Conservation (phyloP, 495 filamentous ascomycete genomes). For the Hyaloscypha bicolor region DNA sequence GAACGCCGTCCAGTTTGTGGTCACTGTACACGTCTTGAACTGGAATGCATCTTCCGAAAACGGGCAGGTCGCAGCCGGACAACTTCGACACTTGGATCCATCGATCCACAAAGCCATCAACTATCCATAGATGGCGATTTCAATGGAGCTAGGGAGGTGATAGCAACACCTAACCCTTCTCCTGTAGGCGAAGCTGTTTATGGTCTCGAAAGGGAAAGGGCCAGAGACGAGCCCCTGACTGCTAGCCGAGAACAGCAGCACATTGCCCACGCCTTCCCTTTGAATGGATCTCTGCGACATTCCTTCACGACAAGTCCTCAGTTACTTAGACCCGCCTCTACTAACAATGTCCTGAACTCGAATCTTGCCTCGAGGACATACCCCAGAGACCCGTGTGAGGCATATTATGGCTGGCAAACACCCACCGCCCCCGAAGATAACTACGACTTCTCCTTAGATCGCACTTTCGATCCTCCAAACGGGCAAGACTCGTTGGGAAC, state of each 20-base stretch:
- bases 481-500: constrained; percentile 15
- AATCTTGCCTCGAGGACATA: neutral
- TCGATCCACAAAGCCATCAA: neutral
- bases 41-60: constrained; percentile 14
- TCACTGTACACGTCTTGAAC: constrained; percentile 12
- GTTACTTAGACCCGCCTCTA: neutral
- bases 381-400: neutral
- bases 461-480: constrained; percentile 10
- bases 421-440: neutral
- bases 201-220: neutral
- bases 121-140: neutral
- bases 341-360: neutral
- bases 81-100: neutral
- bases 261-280: neutral
- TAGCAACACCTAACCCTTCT: neutral
- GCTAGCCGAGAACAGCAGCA: neutral
- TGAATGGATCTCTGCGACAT: neutral
- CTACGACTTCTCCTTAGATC: constrained; percentile 1
- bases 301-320: neutral
- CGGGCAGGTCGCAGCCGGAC: neutral
- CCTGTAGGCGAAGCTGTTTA: neutral
- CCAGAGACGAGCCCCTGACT: neutral
- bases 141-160: neutral
- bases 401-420: constrained; percentile 5
- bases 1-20: constrained; percentile 2